Percentiles rank a stretch among this genome's conserved stretches.
phyloP scores from a whole-genome alignment of 345 rosid genomes.

The Camelina laxa region DNA sequence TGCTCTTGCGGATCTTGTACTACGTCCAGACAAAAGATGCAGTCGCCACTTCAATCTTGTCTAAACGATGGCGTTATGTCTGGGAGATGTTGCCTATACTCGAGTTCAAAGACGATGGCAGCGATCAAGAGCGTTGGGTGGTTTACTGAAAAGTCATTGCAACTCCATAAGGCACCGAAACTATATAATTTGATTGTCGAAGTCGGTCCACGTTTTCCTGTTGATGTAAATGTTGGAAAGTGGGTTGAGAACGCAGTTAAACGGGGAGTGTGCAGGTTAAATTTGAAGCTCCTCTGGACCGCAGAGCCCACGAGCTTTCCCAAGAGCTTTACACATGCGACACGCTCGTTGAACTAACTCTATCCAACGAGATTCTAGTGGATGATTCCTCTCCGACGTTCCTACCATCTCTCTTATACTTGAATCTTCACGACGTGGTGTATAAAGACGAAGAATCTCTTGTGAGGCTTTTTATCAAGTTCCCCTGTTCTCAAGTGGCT shows the following conservation, averaged over 20 bases:
- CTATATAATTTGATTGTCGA: background rate
- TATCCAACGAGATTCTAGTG: background rate
- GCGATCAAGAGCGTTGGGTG: background rate
- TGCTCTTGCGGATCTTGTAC: background rate
- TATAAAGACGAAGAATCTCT: background rate
- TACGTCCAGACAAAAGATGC: constrained; percentile 6
- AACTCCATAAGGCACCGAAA: background rate
- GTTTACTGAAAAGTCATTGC: background rate
- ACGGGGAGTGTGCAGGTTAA: background rate
- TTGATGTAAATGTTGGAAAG: background rate
- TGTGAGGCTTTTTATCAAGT: background rate
- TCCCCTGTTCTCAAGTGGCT: background rate
- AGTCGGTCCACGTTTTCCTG: background rate
- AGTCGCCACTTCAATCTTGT: constrained; percentile 9
- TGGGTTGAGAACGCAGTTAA: background rate
- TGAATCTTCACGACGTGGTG: background rate
- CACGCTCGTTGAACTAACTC: background rate
- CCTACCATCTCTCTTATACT: background rate
- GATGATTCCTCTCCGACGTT: background rate
- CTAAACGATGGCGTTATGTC: constrained; percentile 22
- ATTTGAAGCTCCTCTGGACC: background rate
- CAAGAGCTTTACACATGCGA: background rate
- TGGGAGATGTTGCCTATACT: background rate
- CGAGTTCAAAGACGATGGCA: constrained; percentile 10
- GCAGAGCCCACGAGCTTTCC: background rate